Conservation (phyloP, 2,329 filamentous ascomycete species). For the Curvularia eragrostidis region DNA sequence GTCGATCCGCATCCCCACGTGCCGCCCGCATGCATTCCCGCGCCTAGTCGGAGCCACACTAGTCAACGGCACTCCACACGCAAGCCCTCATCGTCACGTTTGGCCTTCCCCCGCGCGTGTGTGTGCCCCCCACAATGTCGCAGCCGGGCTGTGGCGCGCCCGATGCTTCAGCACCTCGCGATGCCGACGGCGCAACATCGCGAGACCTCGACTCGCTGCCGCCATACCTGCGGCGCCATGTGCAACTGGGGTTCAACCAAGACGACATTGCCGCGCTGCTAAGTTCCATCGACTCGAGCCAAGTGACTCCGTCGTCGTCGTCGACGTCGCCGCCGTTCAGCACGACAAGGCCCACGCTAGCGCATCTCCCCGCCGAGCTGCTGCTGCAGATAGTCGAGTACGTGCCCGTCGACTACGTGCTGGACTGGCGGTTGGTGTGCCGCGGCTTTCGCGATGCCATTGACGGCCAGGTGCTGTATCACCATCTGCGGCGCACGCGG, state of each 20-base stretch:
- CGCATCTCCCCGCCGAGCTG: slow-evolving; percentile 42
- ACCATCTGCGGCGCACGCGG: slow-evolving; percentile 29
- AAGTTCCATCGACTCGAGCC: slow-evolving; percentile 39
- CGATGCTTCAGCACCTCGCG: neutral
- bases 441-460: slow-evolving; percentile 42
- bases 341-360: slow-evolving; percentile 10
- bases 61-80: slow-evolving; percentile 7
- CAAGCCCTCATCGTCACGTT: neutral
- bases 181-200: no score
- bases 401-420: slow-evolving; percentile 36
- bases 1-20: no score
- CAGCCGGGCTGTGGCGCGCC: slow-evolving; percentile 1
- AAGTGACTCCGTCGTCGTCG: slow-evolving; percentile 12
- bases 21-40: slow-evolving; percentile 4
- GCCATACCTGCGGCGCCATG: slow-evolving; percentile 30
- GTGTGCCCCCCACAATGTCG: slow-evolving; percentile 15
- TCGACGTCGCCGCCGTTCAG: neutral
- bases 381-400: slow-evolving; percentile 36
- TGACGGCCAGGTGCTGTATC: slow-evolving; percentile 37
- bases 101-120: neutral
- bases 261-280: slow-evolving; percentile 40
- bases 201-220: slow-evolving; percentile 20
- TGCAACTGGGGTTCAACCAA: slow-evolving; percentile 34
- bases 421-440: slow-evolving; percentile 41
- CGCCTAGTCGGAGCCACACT: slow-evolving; percentile 1